Evolutionary conservation across 352 stramenopile species (phyloP), one percentile per base, ranked within the genome.

Genomic region (Thalassiosira livingstoniorum): DNA sequence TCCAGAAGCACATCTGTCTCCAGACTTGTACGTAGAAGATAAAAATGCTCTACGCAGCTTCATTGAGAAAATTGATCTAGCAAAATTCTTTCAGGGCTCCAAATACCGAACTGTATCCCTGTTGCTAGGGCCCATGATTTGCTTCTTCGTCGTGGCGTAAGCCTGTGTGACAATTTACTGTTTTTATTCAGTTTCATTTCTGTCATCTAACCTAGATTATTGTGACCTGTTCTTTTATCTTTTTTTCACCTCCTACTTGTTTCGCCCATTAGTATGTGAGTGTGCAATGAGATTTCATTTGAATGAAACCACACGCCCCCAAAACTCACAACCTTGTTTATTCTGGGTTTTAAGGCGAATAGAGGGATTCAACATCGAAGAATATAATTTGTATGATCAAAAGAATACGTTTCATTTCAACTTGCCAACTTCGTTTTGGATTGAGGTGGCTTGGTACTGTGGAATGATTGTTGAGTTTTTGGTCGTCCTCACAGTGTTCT

Each of bases 81-180:
- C 55, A 45, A 32, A 34, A 35, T 78, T 87, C 67, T 78, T 84
- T 34, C 34, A 78, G 35, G 29, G 69, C 34, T 47, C 23, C 18
- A 37, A 58, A 37, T 87, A 87, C 62, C 65, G 62, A 18, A 69
- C 54, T 51, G 51, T 80, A 55, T 87, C 80, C 39, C 54, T 83
- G 25, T 57, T 87, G 5, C 74, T 84, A 68, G 80, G 80, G 32
- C 80, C 80, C 13, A 84, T 87, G 69, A 25, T 51, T 21, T 83
- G 75, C 64, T 79, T 82, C 60, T 87, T 84, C 57, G 43, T 75
- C 5, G 51, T 87, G 13, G 69, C 69, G 79, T 86, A 65, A 78
- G 78, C 42, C 21, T 55, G 1, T 42, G 42, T 43, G 13, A 23
- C n/a, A 69, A 25, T 18, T 35, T 0, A 34, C 7, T 39, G 37